phyloP scores from a whole-genome alignment of 2,329 filamentous ascomycete species.

The Eurotiales sp. region DNA sequence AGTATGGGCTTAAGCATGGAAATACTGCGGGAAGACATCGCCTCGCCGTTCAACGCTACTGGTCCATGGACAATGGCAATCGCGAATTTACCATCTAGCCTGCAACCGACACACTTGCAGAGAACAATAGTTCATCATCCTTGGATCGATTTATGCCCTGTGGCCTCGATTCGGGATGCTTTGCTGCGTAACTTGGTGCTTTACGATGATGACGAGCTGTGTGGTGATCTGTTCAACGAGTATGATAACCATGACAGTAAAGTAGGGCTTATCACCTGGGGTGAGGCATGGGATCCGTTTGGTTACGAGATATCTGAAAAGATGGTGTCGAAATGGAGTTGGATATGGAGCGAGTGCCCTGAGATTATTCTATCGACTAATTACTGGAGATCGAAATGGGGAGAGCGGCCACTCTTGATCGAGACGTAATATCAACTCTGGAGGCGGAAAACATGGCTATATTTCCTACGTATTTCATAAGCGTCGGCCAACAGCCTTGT shows the following conservation, averaged over 20 bases:
- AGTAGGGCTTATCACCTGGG: slow-evolving; percentile 29
- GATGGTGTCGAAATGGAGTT: slow-evolving; percentile 32
- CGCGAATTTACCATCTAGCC: slow-evolving; percentile 17
- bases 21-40: not conserved
- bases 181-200: slow-evolving; percentile 23
- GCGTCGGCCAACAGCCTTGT: no score
- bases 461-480: no score
- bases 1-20: slow-evolving; percentile 15
- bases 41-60: not conserved
- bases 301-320: slow-evolving; percentile 33
- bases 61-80: not conserved
- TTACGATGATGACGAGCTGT: slow-evolving; percentile 35
- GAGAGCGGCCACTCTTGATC: slow-evolving; percentile 23
- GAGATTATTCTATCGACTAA: slow-evolving; percentile 32
- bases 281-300: slow-evolving; percentile 25
- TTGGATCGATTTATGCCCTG: slow-evolving; percentile 37
- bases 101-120: slow-evolving; percentile 32
- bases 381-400: slow-evolving; percentile 28
- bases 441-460: no score
- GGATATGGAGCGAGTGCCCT: slow-evolving; percentile 30
- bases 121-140: slow-evolving; percentile 27
- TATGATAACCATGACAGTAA: not conserved
- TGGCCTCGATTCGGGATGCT: slow-evolving; percentile 33
- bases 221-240: slow-evolving; percentile 25
- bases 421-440: not conserved